Base-by-base conservation (phyloP, 805 yeast genomes). In the Priceomyces carsonii region DNA sequence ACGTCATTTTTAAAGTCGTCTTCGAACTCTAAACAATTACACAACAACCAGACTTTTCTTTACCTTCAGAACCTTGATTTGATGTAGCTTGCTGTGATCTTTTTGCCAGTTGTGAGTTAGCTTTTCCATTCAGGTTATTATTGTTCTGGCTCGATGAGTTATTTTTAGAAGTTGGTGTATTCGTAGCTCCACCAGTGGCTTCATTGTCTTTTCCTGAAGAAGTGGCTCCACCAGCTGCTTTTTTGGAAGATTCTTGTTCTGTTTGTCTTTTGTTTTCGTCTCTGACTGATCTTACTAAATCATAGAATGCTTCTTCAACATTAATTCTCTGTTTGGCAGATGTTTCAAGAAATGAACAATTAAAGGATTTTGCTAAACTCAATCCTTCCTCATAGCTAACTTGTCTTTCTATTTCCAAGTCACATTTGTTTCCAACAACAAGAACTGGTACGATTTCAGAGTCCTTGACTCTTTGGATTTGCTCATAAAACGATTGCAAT, bases 281-380 rank as follows among this genome's bases (percentile, higher is more conserved):
- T 43, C 62, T 73, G 35, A 82, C 77, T 28, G 70, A 67, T 46
- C 88, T 72, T 10, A 82, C 85, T 44, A 84, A 57, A 24, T 79
- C 81, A 53, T 73, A 80, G 59, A 87, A 87, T 3, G 90, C 84
- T 50, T 82, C 88, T 55, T 87, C 95, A 29, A 93, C 97, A 51
- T 93, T 90, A 46, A 83, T 75, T 40, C 95, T 82, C 51, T 84
- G 86, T 61, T 93, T 93, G 16, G 98, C 98, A 26, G 91, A 80
- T 1, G 98, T 87, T 63, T 93, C 99, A 48, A 90, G 73, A 57
- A 90, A 93, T 43, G 83, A 79, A 47, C 85, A 76, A 42, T 74
- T 71, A 53, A 86, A 77, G 44, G 76, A 73, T 37, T 73, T 70
- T 19, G 95, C 95, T 40, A 87, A 66, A 14, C 55, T 42, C 48